Base-by-base conservation (phyloP, 352 stramenopile species). In the Phytophthora pini region DNA sequence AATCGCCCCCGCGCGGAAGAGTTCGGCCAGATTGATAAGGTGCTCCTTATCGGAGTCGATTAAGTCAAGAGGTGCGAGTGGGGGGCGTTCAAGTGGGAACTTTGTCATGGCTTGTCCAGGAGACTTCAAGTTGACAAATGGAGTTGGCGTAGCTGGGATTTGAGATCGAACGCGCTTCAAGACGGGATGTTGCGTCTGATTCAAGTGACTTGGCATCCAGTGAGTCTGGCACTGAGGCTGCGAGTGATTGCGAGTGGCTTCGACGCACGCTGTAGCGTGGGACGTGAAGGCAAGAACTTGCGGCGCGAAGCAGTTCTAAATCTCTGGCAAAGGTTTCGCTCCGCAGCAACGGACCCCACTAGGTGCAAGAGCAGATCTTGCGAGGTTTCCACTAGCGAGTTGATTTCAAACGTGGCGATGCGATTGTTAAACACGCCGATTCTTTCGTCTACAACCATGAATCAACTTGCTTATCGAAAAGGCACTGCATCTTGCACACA, bases 61-160 rank as follows among this genome's bases (percentile, higher is more conserved):
- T 29, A 84, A 61, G 32, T 69, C 29, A 41, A 84, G 17, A 1
- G 70, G 61, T n/a, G 47, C 61, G 56, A 84, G 80, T n/a, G 73
- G 76, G 17, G 61, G 10, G 27, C 51, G 31, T 2, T 77, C 46
- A 29, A 76, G 48, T 13, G 71, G 67, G 46, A 79, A 75, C 58
- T 77, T 77, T 17, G 52, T 68, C 65, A 70, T 77, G 38, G 22
- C 54, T n/a, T 62, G 56, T 17, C 41, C 26, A 3, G 46, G 31
- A 58, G 61, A 32, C 38, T 60, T 69, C 54, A 59, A 62, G 15
- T 70, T 56, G 46, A 15, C 36, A 65, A 72, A 24, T 68, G 59
- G 38, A 20, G 40, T 8, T 43, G 50, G 27, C 0, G 24, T 39
- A 17, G 17, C 36, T 59, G 49, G 20, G n/a, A 15, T 29, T 11